Evolutionary conservation across 768 basidiomycete genomes (phyloP), one percentile per base, ranked within the genome.

Genomic region (Termitomyces sp.): DNA sequence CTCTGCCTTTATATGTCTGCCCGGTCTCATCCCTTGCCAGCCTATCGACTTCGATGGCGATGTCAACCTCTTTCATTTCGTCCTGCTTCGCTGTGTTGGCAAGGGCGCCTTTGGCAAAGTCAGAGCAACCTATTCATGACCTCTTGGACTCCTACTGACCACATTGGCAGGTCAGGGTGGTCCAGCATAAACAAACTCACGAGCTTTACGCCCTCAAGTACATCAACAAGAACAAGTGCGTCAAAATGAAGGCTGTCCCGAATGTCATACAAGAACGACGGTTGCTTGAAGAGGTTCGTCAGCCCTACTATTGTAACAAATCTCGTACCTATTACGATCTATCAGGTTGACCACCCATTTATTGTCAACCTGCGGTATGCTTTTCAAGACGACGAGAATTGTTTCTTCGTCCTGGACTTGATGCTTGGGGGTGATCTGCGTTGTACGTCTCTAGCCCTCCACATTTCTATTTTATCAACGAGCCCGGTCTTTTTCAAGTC

Each of bases 91-190:
- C 65, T 95, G 93, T 63, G 95, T 99, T n/a, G 96, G 96, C 22
- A 98, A 98, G 72, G 96, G 96, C 52, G 96, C 96, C 1, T 98
- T 99, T 72, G 96, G 96, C 69, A 98, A 99, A 86, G 96, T 94
- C 35, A 54, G 56, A 45, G 30, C 53, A 24, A 38, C 53, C 55
- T 53, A 52, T 42, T 57, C 32, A 44, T 51, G 32, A 24, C 56
- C 24, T 8, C 69, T 38, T 38, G 1, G 45, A 18, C 24, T 22
- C 40, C 16, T 12, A 38, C 33, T 57, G 16, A 63, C 51, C 54
- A 33, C 54, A 56, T 50, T 22, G 53, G 43, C 63, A 98, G 96
- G 96, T 99, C 75, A 90, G 97, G 45, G 96, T 99, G 59, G 97
- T 99, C 7, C 96, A 99, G 73, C 97, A 98, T 77, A 99, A 98